Evolutionary conservation across 768 basidiomycete genomes (phyloP), one percentile per base, ranked within the genome.

Genomic region (Trametopsis cervina): DNA sequence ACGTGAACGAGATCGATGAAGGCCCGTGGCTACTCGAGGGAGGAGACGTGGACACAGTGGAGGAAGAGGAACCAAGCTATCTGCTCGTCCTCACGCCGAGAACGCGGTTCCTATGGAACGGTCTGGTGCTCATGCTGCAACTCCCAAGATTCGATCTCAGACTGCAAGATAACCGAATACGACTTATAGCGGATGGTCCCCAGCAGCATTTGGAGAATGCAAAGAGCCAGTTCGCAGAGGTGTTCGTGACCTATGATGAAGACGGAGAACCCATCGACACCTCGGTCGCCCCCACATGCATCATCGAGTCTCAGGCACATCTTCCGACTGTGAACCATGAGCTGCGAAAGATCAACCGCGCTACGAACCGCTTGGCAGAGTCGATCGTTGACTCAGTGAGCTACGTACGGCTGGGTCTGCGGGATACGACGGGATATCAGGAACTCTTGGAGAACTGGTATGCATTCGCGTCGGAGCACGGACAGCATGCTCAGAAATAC

Each of bases 401-500:
- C 51, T 78, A 88, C 50, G 90, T 98, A 17, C 83, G 85, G 25
- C 75, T 69, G 29, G 80, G 85, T 2, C 69, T 92, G 45, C 70
- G 70, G 24, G 70, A 75, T 37, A 72, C 79, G 0, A 67, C 69
- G 26, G 83, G 77, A 33, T 81, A 80, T 47, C 93, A 94, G 60
- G 94, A 96, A 53, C 69, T 93, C 33, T 71, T 92, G 47, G 89
- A 89, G 55, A 94, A 89, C 61, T 99, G 95, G 92, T 98, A 89
- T 60, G 67, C 81, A 22, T 98, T 96, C 60, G 92, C 93, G n/a
- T 92, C 94, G 11, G 92, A 97, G 56, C 91, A 96, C 62, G 93
- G 92, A 1, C 83, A 88, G 51, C 88, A 94, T 57, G 89, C 86
- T 7, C 85, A 91, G 58, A 81, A 84, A 54, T 82, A 88, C 62